phyloP scores from a whole-genome alignment of 305 asterid genomes.

The Fraxinus ornus region DNA sequence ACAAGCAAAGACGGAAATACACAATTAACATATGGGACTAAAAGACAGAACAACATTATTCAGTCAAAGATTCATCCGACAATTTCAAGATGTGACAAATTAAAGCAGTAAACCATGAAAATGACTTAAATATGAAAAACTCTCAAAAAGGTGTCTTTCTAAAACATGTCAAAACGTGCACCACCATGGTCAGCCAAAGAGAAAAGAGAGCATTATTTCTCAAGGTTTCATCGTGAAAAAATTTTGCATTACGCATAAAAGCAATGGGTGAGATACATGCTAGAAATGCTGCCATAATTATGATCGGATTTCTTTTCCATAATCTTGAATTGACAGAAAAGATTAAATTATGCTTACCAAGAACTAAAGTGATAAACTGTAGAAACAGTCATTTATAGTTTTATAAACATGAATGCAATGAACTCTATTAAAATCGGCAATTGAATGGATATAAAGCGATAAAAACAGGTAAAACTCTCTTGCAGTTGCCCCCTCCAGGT shows the following conservation, averaged over 20 bases:
- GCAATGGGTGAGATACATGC: conserved; percentile 9
- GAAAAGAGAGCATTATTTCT: not conserved
- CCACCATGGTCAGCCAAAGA: not conserved
- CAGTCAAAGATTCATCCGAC: not conserved
- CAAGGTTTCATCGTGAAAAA: conserved; percentile 16
- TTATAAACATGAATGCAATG: conserved; percentile 1
- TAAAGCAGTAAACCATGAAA: not conserved
- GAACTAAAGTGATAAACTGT: conserved; percentile 11
- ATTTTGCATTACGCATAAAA: not conserved
- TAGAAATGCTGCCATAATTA: conserved; percentile 13
- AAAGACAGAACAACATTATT: conserved; percentile 4
- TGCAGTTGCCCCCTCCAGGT: conserved; percentile 8
- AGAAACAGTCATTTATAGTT: conserved; percentile 4
- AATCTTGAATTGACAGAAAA: not conserved
- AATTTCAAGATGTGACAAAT: not conserved
- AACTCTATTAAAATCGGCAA: not conserved
- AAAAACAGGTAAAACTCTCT: not conserved
- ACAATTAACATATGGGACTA: conserved; percentile 9
- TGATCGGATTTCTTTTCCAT: not conserved
- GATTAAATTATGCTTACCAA: conserved; percentile 3
- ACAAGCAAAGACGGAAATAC: conserved; percentile 28
- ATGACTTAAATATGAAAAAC: not conserved
- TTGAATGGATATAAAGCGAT: not conserved
- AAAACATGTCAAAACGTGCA: conserved; percentile 21
- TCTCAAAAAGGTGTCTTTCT: conserved; percentile 1